Evolutionary conservation across 495 filamentous ascomycete species (phyloP).

Genomic region (Neurospora terricola): DNA sequence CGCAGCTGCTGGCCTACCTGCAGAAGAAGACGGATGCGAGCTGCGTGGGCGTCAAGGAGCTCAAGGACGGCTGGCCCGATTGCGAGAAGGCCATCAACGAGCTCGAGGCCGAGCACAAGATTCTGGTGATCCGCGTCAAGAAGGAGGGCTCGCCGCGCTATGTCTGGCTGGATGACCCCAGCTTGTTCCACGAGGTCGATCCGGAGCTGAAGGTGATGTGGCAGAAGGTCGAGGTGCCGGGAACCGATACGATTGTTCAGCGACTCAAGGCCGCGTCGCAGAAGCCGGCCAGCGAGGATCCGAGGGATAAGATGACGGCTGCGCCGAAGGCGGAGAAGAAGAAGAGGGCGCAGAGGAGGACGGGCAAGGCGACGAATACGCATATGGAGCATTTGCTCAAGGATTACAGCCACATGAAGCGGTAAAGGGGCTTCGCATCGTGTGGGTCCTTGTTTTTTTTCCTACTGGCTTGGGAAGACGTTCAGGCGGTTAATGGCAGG

Average conservation of each 20-base stretch:
- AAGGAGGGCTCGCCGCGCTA: slow-evolving; percentile 80
- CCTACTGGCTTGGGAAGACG: background rate
- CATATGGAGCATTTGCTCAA: slow-evolving; percentile 85
- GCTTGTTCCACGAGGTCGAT: slow-evolving; percentile 65
- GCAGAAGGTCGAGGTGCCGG: slow-evolving; percentile 70
- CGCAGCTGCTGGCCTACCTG: slow-evolving; percentile 67
- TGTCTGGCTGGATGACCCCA: slow-evolving; percentile 83
- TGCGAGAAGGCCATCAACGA: slow-evolving; percentile 66
- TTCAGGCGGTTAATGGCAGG: background rate
- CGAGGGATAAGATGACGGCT: slow-evolving; percentile 48
- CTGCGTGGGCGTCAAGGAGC: slow-evolving; percentile 71
- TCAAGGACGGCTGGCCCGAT: slow-evolving; percentile 90
- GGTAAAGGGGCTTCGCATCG: slow-evolving; percentile 9
- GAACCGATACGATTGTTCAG: slow-evolving; percentile 61
- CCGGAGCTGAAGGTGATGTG: slow-evolving; percentile 74
- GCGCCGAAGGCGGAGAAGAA: slow-evolving; percentile 57
- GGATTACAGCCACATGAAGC: slow-evolving; percentile 60
- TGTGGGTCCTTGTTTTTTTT: background rate
- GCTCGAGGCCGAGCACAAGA: slow-evolving; percentile 66
- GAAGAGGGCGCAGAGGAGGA: slow-evolving; percentile 54
- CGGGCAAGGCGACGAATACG: slow-evolving; percentile 80
- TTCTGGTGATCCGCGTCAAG: slow-evolving; percentile 80
- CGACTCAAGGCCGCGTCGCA: slow-evolving; percentile 63
- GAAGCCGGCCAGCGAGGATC: slow-evolving; percentile 67
- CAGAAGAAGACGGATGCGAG: slow-evolving; percentile 72